phyloP scores from a whole-genome alignment of 495 filamentous ascomycete species.

The Trichocladium antarcticum region DNA sequence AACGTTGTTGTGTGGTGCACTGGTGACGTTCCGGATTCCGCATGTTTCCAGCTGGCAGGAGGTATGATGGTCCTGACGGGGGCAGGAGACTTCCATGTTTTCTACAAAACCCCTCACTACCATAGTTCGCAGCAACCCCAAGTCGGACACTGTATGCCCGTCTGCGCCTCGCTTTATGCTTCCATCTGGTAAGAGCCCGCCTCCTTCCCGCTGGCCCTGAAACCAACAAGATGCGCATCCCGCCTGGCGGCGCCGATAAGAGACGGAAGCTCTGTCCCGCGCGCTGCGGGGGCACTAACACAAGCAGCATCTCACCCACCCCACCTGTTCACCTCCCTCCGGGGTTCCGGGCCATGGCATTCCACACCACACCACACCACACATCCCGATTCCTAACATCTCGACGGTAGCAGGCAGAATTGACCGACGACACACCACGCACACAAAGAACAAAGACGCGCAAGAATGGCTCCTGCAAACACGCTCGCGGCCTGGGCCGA shows the following conservation, averaged over 20 bases:
- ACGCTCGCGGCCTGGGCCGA: conserved; percentile 74
- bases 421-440: background rate
- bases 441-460: background rate
- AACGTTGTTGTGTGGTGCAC: too few species aligned
- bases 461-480: conserved; percentile 55
- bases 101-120: too few species aligned
- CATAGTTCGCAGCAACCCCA: too few species aligned
- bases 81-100: background rate
- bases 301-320: conserved; percentile 12
- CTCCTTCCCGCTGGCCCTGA: background rate
- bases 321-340: background rate
- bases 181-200: background rate
- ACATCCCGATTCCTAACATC: background rate
- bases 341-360: conserved; percentile 7
- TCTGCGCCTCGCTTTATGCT: background rate
- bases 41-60: background rate
- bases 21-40: background rate
- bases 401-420: background rate
- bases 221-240: background rate
- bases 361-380: background rate
- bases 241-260: conserved; percentile 2
- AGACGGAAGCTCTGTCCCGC: background rate
- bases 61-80: too few species aligned
- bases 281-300: conserved; percentile 14
- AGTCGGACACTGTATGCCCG: background rate